These are phyloP conservation scores for Podospora conica DNA, from an alignment of 495 filamentous ascomycete species.

Conservation along the genomic window DNA sequence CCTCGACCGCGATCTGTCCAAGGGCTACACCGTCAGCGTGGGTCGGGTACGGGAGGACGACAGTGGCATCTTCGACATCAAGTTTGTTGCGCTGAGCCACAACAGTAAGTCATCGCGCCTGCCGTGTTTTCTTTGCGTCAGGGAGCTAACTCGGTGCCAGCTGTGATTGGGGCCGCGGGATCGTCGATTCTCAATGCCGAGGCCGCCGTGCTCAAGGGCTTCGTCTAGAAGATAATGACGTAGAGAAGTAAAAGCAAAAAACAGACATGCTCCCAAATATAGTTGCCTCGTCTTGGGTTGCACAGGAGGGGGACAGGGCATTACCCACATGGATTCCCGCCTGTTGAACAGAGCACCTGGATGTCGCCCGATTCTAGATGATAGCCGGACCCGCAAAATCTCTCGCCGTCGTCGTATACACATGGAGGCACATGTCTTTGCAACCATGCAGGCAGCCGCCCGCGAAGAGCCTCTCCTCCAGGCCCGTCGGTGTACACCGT, in stretches of 20 bases:
- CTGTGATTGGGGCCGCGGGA: constrained; percentile 90
- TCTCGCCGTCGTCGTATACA: neutral
- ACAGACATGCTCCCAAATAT: neutral
- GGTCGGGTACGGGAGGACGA: constrained; percentile 69
- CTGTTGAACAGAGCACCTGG: neutral
- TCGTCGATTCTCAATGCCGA: constrained; percentile 93
- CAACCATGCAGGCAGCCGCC: neutral
- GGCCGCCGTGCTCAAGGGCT: constrained; percentile 84
- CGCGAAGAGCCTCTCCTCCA: neutral
- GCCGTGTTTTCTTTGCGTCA: neutral
- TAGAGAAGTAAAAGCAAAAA: neutral
- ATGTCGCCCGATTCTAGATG: neutral
- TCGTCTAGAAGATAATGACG: constrained; percentile 46
- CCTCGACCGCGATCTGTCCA: constrained; percentile 66
- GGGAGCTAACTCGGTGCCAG: constrained; percentile 29
- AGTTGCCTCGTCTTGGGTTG: neutral
- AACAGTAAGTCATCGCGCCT: constrained; percentile 56
- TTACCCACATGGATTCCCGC: neutral
- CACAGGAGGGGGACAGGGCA: neutral
- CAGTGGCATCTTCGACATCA: constrained; percentile 73
- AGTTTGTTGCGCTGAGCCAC: constrained; percentile 77
- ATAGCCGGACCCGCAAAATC: neutral
- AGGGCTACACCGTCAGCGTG: constrained; percentile 76
- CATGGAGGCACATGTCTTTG: neutral
- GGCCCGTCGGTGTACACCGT: neutral